These are phyloP conservation scores for Lipomyces mesembrius DNA, from an alignment of 805 yeast species.

Conservation along the genomic window DNA sequence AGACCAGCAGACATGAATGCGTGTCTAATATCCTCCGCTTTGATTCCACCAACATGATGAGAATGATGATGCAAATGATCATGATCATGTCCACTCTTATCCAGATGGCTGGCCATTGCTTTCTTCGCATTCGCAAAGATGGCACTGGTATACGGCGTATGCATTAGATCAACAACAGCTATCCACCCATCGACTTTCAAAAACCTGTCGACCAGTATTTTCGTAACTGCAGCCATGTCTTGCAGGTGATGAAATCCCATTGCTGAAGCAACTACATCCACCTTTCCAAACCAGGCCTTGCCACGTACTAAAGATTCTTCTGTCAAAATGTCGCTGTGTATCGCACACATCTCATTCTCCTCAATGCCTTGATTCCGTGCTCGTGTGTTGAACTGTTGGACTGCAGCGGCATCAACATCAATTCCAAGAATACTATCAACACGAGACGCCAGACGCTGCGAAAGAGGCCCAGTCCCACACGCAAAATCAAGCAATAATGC, in stretches of 20 bases:
- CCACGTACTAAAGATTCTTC: not conserved
- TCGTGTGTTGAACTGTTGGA: constrained; percentile 16
- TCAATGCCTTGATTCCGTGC: constrained; percentile 31
- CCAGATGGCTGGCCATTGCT: not conserved
- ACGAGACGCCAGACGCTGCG: constrained; percentile 24
- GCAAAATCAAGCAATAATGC: constrained; percentile 28
- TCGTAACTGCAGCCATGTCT: constrained; percentile 11
- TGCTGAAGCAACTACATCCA: constrained; percentile 24
- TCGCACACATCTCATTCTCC: constrained; percentile 21
- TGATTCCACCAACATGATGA: constrained; percentile 26
- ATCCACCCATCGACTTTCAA: constrained; percentile 24
- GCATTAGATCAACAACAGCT: constrained; percentile 24
- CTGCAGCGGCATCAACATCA: constrained; percentile 17
- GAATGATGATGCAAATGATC: constrained; percentile 1
- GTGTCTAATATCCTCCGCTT: constrained; percentile 4
- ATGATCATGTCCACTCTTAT: constrained; percentile 1
- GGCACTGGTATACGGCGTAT: constrained; percentile 6
- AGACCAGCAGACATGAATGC: constrained; percentile 20
- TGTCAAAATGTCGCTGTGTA: constrained; percentile 13
- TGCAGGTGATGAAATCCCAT: constrained; percentile 31
- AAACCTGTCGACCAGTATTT: not conserved
- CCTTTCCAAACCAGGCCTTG: not conserved
- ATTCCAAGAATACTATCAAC: constrained; percentile 23
- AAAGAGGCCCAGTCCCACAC: constrained; percentile 33
- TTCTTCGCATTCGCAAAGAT: constrained; percentile 15